phyloP scores from a whole-genome alignment of 2,329 filamentous ascomycete genomes.

The Curvularia eragrostidis region DNA sequence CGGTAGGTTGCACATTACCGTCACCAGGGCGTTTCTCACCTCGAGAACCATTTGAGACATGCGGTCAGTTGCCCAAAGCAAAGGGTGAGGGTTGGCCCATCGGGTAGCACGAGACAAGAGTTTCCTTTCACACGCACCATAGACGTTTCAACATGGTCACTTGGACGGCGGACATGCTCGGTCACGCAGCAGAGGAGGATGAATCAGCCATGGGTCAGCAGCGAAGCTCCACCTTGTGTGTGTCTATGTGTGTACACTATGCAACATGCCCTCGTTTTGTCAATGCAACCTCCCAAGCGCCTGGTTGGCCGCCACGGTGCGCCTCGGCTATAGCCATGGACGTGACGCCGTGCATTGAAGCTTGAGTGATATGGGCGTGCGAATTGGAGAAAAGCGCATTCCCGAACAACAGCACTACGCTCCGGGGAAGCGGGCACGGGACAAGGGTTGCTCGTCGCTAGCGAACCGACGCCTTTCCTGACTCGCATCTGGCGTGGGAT shows the following conservation, averaged over 20 bases:
- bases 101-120: constrained; percentile 42
- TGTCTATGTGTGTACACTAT: constrained; percentile 16
- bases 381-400: constrained; percentile 15
- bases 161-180: constrained; percentile 45
- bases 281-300: constrained; percentile 38
- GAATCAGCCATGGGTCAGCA: constrained; percentile 30
- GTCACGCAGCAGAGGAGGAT: constrained; percentile 26
- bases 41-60: constrained; percentile 45
- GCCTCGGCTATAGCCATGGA: constrained; percentile 27
- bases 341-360: constrained; percentile 32
- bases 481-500: constrained; percentile 37
- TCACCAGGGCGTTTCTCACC: constrained; percentile 39
- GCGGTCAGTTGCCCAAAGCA: constrained; percentile 33
- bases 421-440: constrained; percentile 44
- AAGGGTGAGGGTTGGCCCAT: constrained; percentile 32
- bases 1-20: constrained; percentile 43
- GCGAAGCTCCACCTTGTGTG: constrained; percentile 24
- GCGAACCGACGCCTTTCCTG: constrained; percentile 29
- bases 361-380: constrained; percentile 10
- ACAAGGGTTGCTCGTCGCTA: constrained; percentile 24
- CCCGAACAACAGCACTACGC: constrained; percentile 12
- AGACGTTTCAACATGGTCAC: constrained; percentile 37
- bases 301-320: constrained; percentile 38
- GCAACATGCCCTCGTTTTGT: constrained; percentile 49
- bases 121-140: constrained; percentile 35